These are phyloP conservation scores for Geotrichum restrictum DNA, from an alignment of 1,139 yeast species.

Conservation along the genomic window DNA sequence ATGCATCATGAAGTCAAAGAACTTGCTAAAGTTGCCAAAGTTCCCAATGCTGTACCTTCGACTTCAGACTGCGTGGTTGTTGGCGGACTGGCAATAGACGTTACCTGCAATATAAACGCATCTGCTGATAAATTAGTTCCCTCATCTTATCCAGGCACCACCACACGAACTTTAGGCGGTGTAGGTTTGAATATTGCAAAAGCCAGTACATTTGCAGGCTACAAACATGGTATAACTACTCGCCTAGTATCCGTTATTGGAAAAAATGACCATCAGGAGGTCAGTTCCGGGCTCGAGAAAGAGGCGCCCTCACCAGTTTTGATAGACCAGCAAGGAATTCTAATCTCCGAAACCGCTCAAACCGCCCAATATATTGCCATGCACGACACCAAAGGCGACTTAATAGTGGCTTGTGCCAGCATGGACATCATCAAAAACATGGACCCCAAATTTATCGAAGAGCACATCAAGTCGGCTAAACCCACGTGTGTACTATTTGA, in stretches of 20 bases:
- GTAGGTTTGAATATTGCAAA: conserved; percentile 75
- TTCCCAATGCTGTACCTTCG: background rate
- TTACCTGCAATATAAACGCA: conserved; percentile 44
- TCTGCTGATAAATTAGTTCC: conserved; percentile 36
- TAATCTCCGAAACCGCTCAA: conserved; percentile 29
- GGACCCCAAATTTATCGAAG: conserved; percentile 43
- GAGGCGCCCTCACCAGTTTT: conserved; percentile 31
- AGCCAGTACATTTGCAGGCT: conserved; percentile 43
- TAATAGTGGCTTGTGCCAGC: conserved; percentile 77
- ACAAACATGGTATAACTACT: conserved; percentile 30
- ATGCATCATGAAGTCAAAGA: conserved; percentile 3
- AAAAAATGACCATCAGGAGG: conserved; percentile 51
- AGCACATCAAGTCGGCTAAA: conserved; percentile 29
- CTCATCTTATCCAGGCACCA: conserved; percentile 73
- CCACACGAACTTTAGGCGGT: conserved; percentile 65
- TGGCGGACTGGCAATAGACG: conserved; percentile 77
- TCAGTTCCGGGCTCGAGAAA: conserved; percentile 41
- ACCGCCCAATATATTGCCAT: conserved; percentile 75
- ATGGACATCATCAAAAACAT: conserved; percentile 65
- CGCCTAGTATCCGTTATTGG: conserved; percentile 62
- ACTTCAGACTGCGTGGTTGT: conserved; percentile 43
- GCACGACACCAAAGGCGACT: conserved; percentile 58
- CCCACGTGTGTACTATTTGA: conserved; percentile 55
- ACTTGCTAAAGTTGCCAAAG: background rate
- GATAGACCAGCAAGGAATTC: conserved; percentile 46